Evolutionary conservation across 2,329 filamentous ascomycete genomes (phyloP), one percentile per base, ranked within the genome.

Genomic region (Amylocarpus encephaloides): DNA sequence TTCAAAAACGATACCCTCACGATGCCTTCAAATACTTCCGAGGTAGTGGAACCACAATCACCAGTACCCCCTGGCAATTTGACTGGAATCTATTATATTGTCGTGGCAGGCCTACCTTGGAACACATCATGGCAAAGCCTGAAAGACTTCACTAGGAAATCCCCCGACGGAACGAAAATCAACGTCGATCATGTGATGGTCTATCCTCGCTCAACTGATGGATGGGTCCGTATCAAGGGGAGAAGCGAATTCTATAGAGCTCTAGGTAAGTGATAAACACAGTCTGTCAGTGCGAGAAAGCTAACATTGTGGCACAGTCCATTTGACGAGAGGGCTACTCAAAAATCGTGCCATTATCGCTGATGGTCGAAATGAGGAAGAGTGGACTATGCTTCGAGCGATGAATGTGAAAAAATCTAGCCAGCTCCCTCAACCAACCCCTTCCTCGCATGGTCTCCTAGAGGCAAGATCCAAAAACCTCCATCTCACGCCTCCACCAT

Each of bases 121-220:
- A 48, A 55, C 12, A 46, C 42, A 15, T 52, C 59, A 19, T 62
- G 60, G 61, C 60, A 63, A 42, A 54, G 42, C 5, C 18, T 64
- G 12, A 62, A 64, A 33, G 61, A 63, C 38, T 59, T 60, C 40
- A 48, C 59, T 9, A 43, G 58, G 30, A 54, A 58, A 41, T 42
- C 39, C 35, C 15, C 34, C 22, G 45, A 57, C 49, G 57, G 55
- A 3, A 48, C 49, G 5, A 49, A 34, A 12, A 46, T 60, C 36
- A 49, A 56, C n/a, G 49, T 64, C 5, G 56, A 62, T 33, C 56
- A 62, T 50, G 60, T 54, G 0, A 29, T 55, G 41, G 53, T 64
- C 6, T 61, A 56, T 41, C 49, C 50, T 6, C 39, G 48, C 13
- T 46, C 52, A 1, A 57, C 54, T 9, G 46, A 57, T 48, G 60